Evolutionary conservation across 2,329 filamentous ascomycete species (phyloP).

Genomic region (Fusarium transvaalense): DNA sequence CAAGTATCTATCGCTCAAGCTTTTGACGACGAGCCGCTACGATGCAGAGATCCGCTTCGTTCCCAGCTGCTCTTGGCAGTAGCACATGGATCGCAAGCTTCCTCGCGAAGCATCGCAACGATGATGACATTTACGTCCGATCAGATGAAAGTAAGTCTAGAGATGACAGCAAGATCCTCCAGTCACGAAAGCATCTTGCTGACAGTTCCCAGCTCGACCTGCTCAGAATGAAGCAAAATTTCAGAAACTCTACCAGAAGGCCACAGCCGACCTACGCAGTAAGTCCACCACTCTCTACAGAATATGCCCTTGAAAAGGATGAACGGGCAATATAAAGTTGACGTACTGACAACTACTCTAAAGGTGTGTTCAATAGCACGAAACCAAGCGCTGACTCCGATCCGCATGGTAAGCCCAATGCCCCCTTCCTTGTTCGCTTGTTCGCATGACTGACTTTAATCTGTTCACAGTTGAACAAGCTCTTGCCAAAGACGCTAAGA

Average conservation of each 20-base stretch:
- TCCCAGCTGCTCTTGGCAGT: constrained; percentile 22
- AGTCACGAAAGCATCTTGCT: neutral
- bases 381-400: neutral
- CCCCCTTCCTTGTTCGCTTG: neutral
- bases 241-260: constrained; percentile 8
- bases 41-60: constrained; percentile 28
- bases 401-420: constrained; percentile 11
- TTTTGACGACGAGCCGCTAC: neutral
- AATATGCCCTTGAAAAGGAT: neutral
- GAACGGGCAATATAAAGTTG: neutral
- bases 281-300: neutral
- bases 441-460: constrained; percentile 6
- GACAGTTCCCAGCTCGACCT: neutral
- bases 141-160: constrained; percentile 9
- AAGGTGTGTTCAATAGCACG: constrained; percentile 5
- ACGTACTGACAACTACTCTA: neutral
- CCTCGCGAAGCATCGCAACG: neutral
- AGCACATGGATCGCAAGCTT: constrained; percentile 20
- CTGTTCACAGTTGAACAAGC: neutral
- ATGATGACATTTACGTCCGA: neutral
- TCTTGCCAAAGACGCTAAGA: too few species aligned
- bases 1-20: neutral
- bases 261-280: constrained; percentile 22
- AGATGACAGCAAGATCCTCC: neutral
- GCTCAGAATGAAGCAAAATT: constrained; percentile 16